Conservation (phyloP, 1,284 basidiomycete genomes). For the Termitomyces sp. region DNA sequence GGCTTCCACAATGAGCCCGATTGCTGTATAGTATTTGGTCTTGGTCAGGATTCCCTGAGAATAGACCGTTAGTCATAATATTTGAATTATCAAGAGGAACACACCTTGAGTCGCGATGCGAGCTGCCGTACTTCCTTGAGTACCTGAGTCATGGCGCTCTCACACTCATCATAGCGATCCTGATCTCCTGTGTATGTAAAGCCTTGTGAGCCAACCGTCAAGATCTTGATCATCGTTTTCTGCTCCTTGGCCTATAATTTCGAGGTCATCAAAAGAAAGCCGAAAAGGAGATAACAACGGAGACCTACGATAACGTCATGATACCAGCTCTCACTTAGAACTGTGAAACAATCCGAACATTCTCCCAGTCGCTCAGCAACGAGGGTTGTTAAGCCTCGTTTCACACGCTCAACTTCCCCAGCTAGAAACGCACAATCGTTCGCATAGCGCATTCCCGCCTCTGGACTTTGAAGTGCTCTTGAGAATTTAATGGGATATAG, state of each 20-base stretch:
- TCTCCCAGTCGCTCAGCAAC: slow-evolving; percentile 48
- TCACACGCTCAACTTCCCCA: slow-evolving; percentile 40
- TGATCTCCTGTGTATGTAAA: slow-evolving; percentile 75
- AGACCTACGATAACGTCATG: slow-evolving; percentile 59
- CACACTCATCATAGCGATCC: slow-evolving; percentile 73
- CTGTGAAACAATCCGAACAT: slow-evolving; percentile 41
- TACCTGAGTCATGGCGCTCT: slow-evolving; percentile 64
- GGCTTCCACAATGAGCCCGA: slow-evolving; percentile 75
- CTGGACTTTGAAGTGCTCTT: slow-evolving; percentile 50
- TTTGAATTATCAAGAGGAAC: slow-evolving; percentile 15
- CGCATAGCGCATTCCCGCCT: slow-evolving; percentile 72
- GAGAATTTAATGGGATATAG: slow-evolving; percentile 73
- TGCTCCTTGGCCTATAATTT: slow-evolving; percentile 35
- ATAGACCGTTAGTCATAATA: not conserved
- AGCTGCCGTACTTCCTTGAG: slow-evolving; percentile 64
- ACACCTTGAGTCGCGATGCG: slow-evolving; percentile 71
- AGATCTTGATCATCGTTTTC: slow-evolving; percentile 30
- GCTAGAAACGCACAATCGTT: slow-evolving; percentile 82
- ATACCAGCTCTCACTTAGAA: slow-evolving; percentile 62
- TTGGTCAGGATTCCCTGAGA: slow-evolving; percentile 53
- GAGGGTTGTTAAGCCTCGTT: slow-evolving; percentile 23
- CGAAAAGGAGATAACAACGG: not conserved
- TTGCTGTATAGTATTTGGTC: slow-evolving; percentile 48
- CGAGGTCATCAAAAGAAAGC: slow-evolving; percentile 5
- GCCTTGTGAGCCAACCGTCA: slow-evolving; percentile 59